Base-by-base conservation (phyloP, 768 basidiomycete species). In the Paxillus involutus region DNA sequence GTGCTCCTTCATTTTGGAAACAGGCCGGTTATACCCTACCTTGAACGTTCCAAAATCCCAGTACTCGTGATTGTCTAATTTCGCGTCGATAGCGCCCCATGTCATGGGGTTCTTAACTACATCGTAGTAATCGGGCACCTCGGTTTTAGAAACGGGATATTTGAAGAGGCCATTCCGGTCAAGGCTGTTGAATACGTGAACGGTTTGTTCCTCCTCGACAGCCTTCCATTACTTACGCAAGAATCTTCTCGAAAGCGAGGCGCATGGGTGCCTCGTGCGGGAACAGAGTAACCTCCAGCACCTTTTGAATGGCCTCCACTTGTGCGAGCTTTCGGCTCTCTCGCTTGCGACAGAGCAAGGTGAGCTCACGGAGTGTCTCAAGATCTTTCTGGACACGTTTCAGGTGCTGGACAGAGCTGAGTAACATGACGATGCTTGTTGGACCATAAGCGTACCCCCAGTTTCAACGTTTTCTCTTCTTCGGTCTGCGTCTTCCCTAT, bases 71-170 rank as follows among this genome's bases (percentile, higher is more conserved):
- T 78, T 77, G 48, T 95, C 89, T 30, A 99, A 75, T 68, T 91
- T 96, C 29, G 73, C 71, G 44, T 91, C 87, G 63, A 99, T 96
- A 29, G 77, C 78, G 12, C 77, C 78, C 85, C 95, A 94, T 56
- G 87, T 88, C 92, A 97, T 97, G 0, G 97, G 97, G 4, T 79
- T 75, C 62, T 84, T 79, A 63, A 99, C 80, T 35, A 97, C 76
- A 44, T 92, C 88, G 63, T 89, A 93, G 67, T 99, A 99, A 64
- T 98, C 95, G 1, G 90, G 91, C 0, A 95, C 92, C 39, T 89
- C 83, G 1, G 72, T 74, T 59, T 77, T 85, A 40, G 85, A 87
- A 36, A 98, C 94, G 0, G 95, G 93, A 55, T 86, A 82, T 55
- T 83, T 82, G 73, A 98, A 98, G 57, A 85, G 78, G 42, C 86